Evolutionary conservation across 2,329 filamentous ascomycete genomes (phyloP).

Genomic region (Nigrospora sphaerica): DNA sequence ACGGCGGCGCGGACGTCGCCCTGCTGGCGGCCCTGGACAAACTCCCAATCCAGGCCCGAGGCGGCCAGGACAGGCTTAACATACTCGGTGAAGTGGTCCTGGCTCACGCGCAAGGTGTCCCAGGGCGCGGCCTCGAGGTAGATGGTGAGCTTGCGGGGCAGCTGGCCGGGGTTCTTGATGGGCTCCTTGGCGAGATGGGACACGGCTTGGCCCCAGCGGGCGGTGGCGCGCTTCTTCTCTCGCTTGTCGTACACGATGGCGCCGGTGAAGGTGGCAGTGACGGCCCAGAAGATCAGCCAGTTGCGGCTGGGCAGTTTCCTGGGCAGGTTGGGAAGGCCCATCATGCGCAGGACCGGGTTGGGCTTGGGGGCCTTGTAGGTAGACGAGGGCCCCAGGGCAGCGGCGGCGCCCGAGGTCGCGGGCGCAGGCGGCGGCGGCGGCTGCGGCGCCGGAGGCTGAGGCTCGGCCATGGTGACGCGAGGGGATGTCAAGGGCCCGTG

Average conservation of each 20-base stretch:
- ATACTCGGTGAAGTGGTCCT: conserved; percentile 94
- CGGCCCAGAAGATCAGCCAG: conserved; percentile 89
- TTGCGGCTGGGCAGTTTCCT: conserved; percentile 87
- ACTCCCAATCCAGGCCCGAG: conserved; percentile 91
- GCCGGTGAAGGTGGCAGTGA: conserved; percentile 70
- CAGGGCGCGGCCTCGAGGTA: conserved; percentile 81
- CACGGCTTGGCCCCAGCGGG: conserved; percentile 81
- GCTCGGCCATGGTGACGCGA: not conserved
- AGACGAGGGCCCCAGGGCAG: conserved; percentile 1
- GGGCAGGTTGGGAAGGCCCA: conserved; percentile 79
- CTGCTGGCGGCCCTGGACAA: conserved; percentile 83
- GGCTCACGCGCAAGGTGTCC: conserved; percentile 75
- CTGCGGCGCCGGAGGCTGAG: not conserved
- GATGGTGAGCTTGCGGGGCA: conserved; percentile 79
- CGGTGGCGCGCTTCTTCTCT: conserved; percentile 77
- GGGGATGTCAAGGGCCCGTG: not conserved
- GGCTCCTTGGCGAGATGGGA: conserved; percentile 76
- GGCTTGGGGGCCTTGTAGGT: conserved; percentile 38
- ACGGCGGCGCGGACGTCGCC: conserved; percentile 86
- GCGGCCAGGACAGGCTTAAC: conserved; percentile 88
- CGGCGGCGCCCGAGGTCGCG: not conserved
- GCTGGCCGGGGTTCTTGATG: conserved; percentile 57
- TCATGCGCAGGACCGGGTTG: conserved; percentile 70
- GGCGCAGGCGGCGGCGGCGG: not conserved
- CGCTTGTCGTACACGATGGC: conserved; percentile 88